phyloP scores from a whole-genome alignment of 2,329 filamentous ascomycete species.

The Ascosphaera aggregata region DNA sequence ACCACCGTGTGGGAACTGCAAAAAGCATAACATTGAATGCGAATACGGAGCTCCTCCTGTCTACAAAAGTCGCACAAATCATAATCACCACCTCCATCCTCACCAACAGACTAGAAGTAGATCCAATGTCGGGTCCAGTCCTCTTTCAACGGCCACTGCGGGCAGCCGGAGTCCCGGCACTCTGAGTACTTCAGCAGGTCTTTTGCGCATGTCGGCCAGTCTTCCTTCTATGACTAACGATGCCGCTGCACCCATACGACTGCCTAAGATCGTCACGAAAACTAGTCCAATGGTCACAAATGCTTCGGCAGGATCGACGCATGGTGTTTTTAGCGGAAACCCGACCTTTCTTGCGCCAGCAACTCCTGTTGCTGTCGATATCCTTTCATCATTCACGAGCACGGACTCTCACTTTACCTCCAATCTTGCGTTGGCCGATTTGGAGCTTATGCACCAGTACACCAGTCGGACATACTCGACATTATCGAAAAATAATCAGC shows the following conservation, averaged over 20 bases:
- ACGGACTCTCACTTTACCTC: constrained; percentile 5
- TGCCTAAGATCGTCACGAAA: too few relatives aligned
- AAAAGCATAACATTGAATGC: constrained; percentile 9
- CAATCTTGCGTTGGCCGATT: constrained; percentile 14
- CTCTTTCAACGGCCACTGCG: too few relatives aligned
- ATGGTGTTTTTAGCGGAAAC: too few relatives aligned
- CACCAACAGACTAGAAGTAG: too few relatives aligned
- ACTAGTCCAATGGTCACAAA: not conserved
- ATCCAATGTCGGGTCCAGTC: too few relatives aligned
- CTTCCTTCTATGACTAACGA: too few relatives aligned
- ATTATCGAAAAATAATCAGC: constrained; percentile 7
- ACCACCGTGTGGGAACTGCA: constrained; percentile 9
- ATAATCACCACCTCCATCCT: too few relatives aligned
- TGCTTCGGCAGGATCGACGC: too few relatives aligned
- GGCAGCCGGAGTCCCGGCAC: too few relatives aligned
- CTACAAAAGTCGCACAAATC: too few relatives aligned
- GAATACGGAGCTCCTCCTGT: constrained; percentile 6
- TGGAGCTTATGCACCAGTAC: constrained; percentile 22
- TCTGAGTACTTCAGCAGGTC: too few relatives aligned
- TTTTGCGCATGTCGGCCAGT: too few relatives aligned
- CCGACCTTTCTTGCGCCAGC: constrained; percentile 3
- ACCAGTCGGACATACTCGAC: constrained; percentile 13
- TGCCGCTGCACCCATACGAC: not conserved
- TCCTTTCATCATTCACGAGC: constrained; percentile 6
- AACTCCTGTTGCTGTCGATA: constrained; percentile 5